These are phyloP conservation scores for Phaeosphaeria sp. DNA, from an alignment of 2,329 filamentous ascomycete genomes.

Conservation along the genomic window DNA sequence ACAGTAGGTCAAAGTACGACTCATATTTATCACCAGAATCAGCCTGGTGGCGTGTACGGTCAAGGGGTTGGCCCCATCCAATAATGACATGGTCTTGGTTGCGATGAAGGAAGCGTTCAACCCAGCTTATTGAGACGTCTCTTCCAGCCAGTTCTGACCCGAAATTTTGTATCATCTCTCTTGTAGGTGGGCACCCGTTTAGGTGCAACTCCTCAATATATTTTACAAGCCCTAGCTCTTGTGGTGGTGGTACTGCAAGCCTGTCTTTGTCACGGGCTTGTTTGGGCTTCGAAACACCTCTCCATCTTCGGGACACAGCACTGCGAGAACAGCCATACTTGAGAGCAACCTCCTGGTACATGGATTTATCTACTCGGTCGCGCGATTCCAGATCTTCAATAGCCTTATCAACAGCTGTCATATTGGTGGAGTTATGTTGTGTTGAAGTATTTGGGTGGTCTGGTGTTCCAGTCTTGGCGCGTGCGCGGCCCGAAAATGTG, in stretches of 20 bases:
- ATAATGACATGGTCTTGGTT: slow-evolving; percentile 13
- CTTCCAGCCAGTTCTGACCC: slow-evolving; percentile 13
- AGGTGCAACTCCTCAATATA: slow-evolving; percentile 22
- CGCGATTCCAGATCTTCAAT: slow-evolving; percentile 12
- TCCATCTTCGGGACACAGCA: neutral
- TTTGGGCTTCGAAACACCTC: neutral
- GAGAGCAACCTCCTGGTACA: slow-evolving; percentile 6
- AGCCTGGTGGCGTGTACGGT: slow-evolving; percentile 22
- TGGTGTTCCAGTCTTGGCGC: neutral
- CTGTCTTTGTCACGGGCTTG: neutral
- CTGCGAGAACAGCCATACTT: slow-evolving; percentile 5
- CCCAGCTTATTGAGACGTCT: slow-evolving; percentile 17
- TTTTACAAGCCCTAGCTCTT: slow-evolving; percentile 21
- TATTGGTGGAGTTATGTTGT: slow-evolving; percentile 12
- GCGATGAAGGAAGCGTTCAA: slow-evolving; percentile 16
- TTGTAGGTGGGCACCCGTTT: slow-evolving; percentile 18
- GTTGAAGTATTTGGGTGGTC: slow-evolving; percentile 4
- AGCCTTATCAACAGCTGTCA: slow-evolving; percentile 11
- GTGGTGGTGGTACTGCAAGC: slow-evolving; percentile 1
- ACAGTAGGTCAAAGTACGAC: slow-evolving; percentile 17
- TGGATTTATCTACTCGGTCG: slow-evolving; percentile 5
- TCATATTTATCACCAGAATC: slow-evolving; percentile 23
- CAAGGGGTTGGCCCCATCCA: slow-evolving; percentile 17
- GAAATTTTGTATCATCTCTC: too few relatives aligned
- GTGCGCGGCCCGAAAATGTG: neutral